These are phyloP conservation scores for Termitomyces eurrhizus DNA, from an alignment of 768 basidiomycete species.

Conservation along the genomic window DNA sequence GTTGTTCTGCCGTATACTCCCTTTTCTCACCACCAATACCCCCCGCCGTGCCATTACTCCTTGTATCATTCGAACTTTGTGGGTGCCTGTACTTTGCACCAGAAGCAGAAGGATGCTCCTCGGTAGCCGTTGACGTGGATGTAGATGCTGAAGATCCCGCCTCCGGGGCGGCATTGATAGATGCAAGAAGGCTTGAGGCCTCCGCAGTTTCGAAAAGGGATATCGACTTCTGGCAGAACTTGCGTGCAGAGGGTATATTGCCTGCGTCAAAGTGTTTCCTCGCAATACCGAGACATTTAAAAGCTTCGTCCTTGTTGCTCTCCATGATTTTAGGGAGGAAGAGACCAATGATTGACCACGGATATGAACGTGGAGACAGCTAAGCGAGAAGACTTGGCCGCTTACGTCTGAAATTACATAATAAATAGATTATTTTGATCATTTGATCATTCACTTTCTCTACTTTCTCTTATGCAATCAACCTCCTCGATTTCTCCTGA, in stretches of 20 bases:
- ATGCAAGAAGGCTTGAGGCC: constrained; percentile 61
- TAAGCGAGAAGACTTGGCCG: constrained; percentile 9
- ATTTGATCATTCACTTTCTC: background rate
- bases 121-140: constrained; percentile 38
- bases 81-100: constrained; percentile 63
- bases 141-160: constrained; percentile 37
- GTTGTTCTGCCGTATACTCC: constrained; percentile 84
- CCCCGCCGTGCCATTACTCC: constrained; percentile 41
- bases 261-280: constrained; percentile 67
- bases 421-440: constrained; percentile 7
- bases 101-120: constrained; percentile 72
- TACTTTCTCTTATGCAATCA: constrained; percentile 17
- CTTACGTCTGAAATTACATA: constrained; percentile 12
- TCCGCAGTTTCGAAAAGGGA: constrained; percentile 77
- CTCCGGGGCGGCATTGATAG: constrained; percentile 57
- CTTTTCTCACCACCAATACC: constrained; percentile 72
- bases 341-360: constrained; percentile 6
- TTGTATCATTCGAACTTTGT: constrained; percentile 20
- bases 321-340: constrained; percentile 46
- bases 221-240: constrained; percentile 88
- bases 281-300: constrained; percentile 77
- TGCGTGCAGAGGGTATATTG: constrained; percentile 75
- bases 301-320: constrained; percentile 88
- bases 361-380: constrained; percentile 18
- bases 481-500: constrained; percentile 22